Percentiles rank a stretch among this genome's conserved stretches.
Conservation (phyloP, 371 early-diverging fungal genomes). For the Mucor lusitanicus region DNA sequence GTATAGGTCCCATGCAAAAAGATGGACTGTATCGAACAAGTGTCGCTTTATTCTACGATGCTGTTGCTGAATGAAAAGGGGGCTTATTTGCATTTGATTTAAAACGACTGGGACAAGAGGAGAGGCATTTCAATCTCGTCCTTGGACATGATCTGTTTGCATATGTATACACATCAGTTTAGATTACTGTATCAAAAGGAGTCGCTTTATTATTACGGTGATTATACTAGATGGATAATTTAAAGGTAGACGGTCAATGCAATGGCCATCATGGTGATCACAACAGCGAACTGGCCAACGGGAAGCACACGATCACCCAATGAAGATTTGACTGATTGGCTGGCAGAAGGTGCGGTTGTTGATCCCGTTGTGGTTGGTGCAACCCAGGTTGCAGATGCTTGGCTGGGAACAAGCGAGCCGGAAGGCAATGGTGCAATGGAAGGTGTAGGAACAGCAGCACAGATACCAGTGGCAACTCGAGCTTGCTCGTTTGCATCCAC, state of each 20-base stretch:
- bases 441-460: constrained; percentile 28
- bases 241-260: background rate
- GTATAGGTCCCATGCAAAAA: too few species aligned
- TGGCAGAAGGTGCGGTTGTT: constrained; percentile 6
- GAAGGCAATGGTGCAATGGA: constrained; percentile 5
- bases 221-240: background rate
- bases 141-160: too few species aligned
- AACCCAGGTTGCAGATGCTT: constrained; percentile 4
- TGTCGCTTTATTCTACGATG: too few species aligned
- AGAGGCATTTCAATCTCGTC: too few species aligned
- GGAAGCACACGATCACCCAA: background rate
- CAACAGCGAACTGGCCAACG: background rate
- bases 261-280: background rate
- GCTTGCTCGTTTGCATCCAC: constrained; percentile 25
- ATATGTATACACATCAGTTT: too few species aligned
- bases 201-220: background rate
- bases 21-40: too few species aligned
- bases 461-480: constrained; percentile 25
- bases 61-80: too few species aligned
- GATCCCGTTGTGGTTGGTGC: constrained; percentile 8
- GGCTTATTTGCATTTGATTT: too few species aligned
- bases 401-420: background rate
- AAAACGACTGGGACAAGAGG: too few species aligned
- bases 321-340: constrained; percentile 5
- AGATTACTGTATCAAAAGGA: background rate